A percentile compares a stretch with the other conserved stretches of the same genome.
phyloP scores from a whole-genome alignment of 2,329 filamentous ascomycete species.

The Immersiporthe knoxdaviesiana region DNA sequence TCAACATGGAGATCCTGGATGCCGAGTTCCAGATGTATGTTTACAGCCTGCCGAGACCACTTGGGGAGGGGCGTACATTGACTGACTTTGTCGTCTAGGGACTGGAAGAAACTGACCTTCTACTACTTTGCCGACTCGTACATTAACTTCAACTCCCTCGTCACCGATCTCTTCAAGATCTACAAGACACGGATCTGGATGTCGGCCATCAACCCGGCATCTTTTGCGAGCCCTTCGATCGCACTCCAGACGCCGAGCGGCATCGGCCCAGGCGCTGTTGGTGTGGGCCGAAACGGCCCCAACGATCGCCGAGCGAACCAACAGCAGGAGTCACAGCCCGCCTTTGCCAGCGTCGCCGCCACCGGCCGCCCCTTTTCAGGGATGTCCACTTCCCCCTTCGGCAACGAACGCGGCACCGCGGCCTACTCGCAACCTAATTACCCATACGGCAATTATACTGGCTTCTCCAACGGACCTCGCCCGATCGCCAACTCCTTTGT shows the following conservation, averaged over 20 bases:
- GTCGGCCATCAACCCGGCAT: slow-evolving; percentile 97
- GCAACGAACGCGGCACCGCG: slow-evolving; percentile 46
- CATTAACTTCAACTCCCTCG: slow-evolving; percentile 98
- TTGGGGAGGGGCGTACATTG: slow-evolving; percentile 11
- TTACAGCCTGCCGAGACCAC: neutral
- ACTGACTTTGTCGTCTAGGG: slow-evolving; percentile 57
- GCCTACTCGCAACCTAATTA: slow-evolving; percentile 45
- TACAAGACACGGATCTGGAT: slow-evolving; percentile 99
- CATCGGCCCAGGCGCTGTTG: slow-evolving; percentile 68
- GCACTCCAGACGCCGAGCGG: slow-evolving; percentile 72
- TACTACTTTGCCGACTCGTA: slow-evolving; percentile 99
- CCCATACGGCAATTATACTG: slow-evolving; percentile 47
- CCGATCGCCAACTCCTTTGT: slow-evolving; percentile 44
- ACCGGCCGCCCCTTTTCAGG: slow-evolving; percentile 48
- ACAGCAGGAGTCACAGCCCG: slow-evolving; percentile 45
- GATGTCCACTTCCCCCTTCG: slow-evolving; percentile 47
- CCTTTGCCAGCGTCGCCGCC: slow-evolving; percentile 44
- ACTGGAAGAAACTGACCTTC: slow-evolving; percentile 98
- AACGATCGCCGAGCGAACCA: slow-evolving; percentile 53
- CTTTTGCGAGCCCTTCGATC: slow-evolving; percentile 79
- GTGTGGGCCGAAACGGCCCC: slow-evolving; percentile 53
- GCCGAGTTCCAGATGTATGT: slow-evolving; percentile 98
- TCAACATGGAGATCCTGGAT: slow-evolving; percentile 98
- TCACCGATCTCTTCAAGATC: slow-evolving; percentile 97
- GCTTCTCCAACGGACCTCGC: slow-evolving; percentile 47